phyloP scores from a whole-genome alignment of 2,329 filamentous ascomycete species.

The Cytospora paraplurivora region DNA sequence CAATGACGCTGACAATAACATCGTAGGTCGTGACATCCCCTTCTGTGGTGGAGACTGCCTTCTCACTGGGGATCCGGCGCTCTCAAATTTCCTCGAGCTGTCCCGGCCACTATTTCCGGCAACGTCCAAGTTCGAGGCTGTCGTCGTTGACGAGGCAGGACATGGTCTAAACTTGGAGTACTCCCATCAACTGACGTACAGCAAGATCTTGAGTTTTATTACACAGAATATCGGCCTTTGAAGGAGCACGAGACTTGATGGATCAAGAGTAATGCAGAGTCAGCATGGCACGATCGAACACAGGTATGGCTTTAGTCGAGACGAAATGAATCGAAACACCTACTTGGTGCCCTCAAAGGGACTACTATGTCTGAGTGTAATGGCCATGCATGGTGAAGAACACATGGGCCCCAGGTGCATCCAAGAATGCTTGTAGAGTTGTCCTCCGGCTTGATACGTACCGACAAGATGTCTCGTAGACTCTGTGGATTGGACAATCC shows the following conservation, averaged over 20 bases:
- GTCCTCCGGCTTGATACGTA: too few species aligned
- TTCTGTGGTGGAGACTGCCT: conserved; percentile 66
- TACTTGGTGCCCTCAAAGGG: too few species aligned
- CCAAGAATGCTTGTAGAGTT: too few species aligned
- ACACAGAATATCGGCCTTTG: conserved; percentile 17
- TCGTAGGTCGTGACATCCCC: conserved; percentile 49
- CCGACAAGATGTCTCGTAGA: too few species aligned
- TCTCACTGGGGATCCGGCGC: conserved; percentile 42
- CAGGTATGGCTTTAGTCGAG: too few species aligned
- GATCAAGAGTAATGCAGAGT: too few species aligned
- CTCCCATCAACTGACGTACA: conserved; percentile 26
- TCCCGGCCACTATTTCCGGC: conserved; percentile 47
- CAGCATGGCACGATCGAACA: too few species aligned
- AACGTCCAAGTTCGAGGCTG: conserved; percentile 52
- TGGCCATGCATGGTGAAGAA: too few species aligned
- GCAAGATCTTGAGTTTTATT: conserved; percentile 23
- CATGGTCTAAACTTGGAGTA: conserved; percentile 52
- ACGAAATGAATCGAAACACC: too few species aligned
- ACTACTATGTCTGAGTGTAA: too few species aligned
- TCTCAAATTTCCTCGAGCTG: conserved; percentile 47
- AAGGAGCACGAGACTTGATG: not conserved
- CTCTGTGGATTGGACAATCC: too few species aligned
- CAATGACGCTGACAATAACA: conserved; percentile 2
- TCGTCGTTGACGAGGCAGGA: conserved; percentile 54
- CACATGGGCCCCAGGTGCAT: too few species aligned